phyloP scores from a whole-genome alignment of 202 grass and related monocot genomes.

The Digitaria exilis region DNA sequence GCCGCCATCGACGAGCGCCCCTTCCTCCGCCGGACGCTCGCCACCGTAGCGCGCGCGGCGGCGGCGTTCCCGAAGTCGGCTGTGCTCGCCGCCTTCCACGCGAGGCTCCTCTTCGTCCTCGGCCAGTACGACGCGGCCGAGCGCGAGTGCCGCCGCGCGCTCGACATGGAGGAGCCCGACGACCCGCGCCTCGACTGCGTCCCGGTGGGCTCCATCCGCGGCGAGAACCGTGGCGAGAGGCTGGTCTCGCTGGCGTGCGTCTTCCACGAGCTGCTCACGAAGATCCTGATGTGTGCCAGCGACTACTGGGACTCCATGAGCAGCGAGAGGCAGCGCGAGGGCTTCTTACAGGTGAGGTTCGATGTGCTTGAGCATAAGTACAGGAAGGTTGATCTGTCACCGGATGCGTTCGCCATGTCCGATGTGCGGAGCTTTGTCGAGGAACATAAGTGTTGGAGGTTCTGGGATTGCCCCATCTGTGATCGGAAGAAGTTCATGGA shows the following conservation, averaged over 20 bases:
- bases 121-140: conserved; percentile 31
- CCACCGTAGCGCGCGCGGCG: not conserved
- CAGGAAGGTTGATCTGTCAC: not conserved
- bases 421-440: conserved; percentile 23
- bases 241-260: not conserved
- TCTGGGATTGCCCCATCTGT: conserved; percentile 47
- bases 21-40: conserved; percentile 34
- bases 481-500: conserved; percentile 30
- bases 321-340: not conserved
- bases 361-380: conserved; percentile 20
- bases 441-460: conserved; percentile 29
- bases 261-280: conserved; percentile 27
- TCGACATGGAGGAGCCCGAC: not conserved
- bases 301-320: conserved; percentile 35
- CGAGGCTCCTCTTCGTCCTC: conserved; percentile 36
- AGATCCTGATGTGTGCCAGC: not conserved
- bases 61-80: not conserved
- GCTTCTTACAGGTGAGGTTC: conserved; percentile 23
- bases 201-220: conserved; percentile 25
- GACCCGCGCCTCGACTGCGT: conserved; percentile 37
- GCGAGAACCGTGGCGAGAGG: conserved; percentile 6
- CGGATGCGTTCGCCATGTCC: not conserved
- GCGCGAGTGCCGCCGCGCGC: conserved; percentile 24
- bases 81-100: conserved; percentile 39
- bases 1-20: conserved; percentile 32